A percentile compares a stretch with the other conserved stretches of the same genome.
Evolutionary conservation across 805 yeast species (phyloP).

Genomic region (Kluyveromyces siamensis): DNA sequence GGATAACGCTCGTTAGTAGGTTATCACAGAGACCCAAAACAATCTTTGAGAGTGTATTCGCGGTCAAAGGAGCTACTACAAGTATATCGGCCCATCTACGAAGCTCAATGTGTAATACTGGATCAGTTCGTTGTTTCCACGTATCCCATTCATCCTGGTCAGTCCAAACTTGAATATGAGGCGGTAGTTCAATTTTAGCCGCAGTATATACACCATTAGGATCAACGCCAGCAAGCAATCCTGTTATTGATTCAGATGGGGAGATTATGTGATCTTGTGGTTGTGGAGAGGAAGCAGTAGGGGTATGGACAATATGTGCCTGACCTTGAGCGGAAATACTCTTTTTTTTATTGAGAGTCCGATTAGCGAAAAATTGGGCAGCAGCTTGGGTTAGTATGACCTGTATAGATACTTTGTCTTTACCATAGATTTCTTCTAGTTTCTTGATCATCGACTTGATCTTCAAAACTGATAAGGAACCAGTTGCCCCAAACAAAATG

Average conservation of each 20-base stretch:
- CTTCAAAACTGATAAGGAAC: slow-evolving; percentile 77
- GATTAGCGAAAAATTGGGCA: slow-evolving; percentile 49
- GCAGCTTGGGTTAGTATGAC: slow-evolving; percentile 80
- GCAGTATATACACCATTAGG: slow-evolving; percentile 14
- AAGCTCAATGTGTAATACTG: slow-evolving; percentile 88
- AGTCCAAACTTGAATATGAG: slow-evolving; percentile 80
- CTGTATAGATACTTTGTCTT: slow-evolving; percentile 69
- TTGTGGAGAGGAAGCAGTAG: neutral
- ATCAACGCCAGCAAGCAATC: neutral
- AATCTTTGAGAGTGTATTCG: slow-evolving; percentile 84
- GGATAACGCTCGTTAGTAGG: slow-evolving; percentile 74
- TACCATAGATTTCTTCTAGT: slow-evolving; percentile 71
- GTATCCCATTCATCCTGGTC: slow-evolving; percentile 90
- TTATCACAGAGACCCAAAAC: slow-evolving; percentile 91
- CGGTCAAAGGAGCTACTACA: slow-evolving; percentile 89
- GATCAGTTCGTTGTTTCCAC: slow-evolving; percentile 80
- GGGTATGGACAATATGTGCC: neutral
- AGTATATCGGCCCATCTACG: slow-evolving; percentile 95
- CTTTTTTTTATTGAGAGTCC: slow-evolving; percentile 4
- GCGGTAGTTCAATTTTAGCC: slow-evolving; percentile 45
- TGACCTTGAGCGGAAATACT: neutral
- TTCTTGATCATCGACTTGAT: slow-evolving; percentile 72
- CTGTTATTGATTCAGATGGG: slow-evolving; percentile 14
- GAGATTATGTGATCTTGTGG: neutral
- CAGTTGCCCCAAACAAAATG: slow-evolving; percentile 79